A percentile compares a stretch with the other conserved stretches of the same genome.
Evolutionary conservation across 345 rosid species (phyloP).

Genomic region (Dovyalis caffra): DNA sequence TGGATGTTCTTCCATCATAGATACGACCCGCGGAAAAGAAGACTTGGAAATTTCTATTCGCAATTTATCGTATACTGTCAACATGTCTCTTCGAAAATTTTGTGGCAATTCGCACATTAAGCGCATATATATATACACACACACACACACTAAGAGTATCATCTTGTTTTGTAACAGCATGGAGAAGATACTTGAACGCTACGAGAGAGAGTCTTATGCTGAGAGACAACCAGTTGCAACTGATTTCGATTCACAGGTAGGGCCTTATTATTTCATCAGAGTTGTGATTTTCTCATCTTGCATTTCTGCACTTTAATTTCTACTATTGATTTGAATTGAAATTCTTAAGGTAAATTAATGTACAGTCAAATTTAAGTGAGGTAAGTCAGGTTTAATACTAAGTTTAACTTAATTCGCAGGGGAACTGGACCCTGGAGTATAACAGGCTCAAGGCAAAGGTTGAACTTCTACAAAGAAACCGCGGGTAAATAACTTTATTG

Average conservation of each 20-base stretch:
- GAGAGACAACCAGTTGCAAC: constrained; percentile 24
- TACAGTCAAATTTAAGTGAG: neutral
- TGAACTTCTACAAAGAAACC: constrained; percentile 79
- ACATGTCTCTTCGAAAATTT: neutral
- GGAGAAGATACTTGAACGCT: constrained; percentile 37
- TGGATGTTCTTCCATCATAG: neutral
- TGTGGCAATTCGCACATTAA: neutral
- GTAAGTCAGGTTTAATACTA: too few species aligned
- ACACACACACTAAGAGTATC: neutral
- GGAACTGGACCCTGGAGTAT: constrained; percentile 72
- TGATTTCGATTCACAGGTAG: constrained; percentile 19
- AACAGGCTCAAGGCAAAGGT: constrained; percentile 80
- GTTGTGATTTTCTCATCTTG: neutral
- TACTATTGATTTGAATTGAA: neutral
- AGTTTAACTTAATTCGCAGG: constrained; percentile 33
- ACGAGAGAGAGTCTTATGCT: constrained; percentile 27
- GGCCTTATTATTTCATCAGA: neutral
- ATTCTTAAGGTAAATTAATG: neutral
- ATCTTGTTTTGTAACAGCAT: constrained; percentile 22
- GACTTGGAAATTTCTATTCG: neutral
- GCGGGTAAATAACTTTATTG: constrained; percentile 46
- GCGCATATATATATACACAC: neutral
- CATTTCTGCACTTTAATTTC: neutral
- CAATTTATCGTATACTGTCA: neutral
- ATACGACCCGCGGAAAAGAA: neutral